Evolutionary conservation across 2,329 filamentous ascomycete genomes (phyloP).

Genomic region (Phyllosticta citribraziliensis): DNA sequence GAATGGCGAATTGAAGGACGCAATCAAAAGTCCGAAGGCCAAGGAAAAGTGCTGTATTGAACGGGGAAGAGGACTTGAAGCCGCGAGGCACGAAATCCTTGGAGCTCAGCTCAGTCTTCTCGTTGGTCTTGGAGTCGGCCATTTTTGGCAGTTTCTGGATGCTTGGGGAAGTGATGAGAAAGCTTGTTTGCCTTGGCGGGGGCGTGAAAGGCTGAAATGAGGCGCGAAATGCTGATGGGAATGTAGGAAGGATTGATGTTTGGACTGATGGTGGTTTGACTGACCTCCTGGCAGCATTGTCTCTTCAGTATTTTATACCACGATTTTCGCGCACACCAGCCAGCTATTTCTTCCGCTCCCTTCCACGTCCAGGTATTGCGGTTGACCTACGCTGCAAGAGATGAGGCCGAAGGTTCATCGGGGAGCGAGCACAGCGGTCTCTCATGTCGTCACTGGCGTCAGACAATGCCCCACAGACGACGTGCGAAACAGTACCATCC

Average conservation of each 20-base stretch:
- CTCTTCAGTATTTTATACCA: not conserved
- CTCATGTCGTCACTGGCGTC: not conserved
- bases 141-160: not conserved
- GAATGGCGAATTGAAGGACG: constrained; percentile 40
- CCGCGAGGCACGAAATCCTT: constrained; percentile 32
- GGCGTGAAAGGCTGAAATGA: not conserved
- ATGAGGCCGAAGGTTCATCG: not conserved
- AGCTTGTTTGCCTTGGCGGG: not conserved
- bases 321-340: not conserved
- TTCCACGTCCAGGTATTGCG: not conserved
- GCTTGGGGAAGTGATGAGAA: not conserved
- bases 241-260: not conserved
- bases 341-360: not conserved
- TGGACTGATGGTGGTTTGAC: not conserved
- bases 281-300: not conserved
- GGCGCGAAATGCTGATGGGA: not conserved
- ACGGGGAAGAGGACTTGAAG: constrained; percentile 28
- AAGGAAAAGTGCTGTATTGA: constrained; percentile 34
- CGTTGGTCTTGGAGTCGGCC: not conserved
- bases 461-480: not conserved
- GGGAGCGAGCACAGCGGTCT: not conserved
- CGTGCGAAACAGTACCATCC: not conserved
- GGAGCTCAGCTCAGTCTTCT: not conserved
- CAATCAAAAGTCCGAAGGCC: constrained; percentile 39
- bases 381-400: not conserved